Evolutionary conservation across 441 rosid genomes (phyloP).

Genomic region (Flueggea neowawraea): DNA sequence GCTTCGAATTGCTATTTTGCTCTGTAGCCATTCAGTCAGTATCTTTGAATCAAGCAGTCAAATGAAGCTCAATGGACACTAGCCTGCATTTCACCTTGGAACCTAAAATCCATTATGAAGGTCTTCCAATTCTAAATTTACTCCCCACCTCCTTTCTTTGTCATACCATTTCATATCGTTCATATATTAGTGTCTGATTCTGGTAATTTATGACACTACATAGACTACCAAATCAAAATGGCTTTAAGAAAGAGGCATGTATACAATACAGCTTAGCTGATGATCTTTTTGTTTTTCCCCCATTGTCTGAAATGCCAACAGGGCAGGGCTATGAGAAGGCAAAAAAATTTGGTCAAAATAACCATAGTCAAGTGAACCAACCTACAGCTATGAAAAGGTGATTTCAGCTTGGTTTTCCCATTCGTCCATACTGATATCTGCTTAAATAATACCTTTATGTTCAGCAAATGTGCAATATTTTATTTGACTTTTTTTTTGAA

Average conservation of each 20-base stretch:
- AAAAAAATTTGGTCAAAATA: conserved; percentile 23
- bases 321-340: conserved; percentile 39
- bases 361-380: conserved; percentile 25
- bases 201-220: too few species aligned
- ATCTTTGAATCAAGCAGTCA: neutral
- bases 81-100: neutral
- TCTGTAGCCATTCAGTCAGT: neutral
- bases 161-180: too few species aligned
- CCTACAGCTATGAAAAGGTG: conserved; percentile 56
- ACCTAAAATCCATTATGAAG: neutral
- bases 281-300: neutral
- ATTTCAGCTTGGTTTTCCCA: conserved; percentile 6
- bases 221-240: neutral
- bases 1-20: neutral
- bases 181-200: too few species aligned
- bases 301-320: conserved; percentile 14
- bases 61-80: neutral
- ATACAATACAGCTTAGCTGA: too few species aligned
- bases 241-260: neutral
- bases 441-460: neutral
- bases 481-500: neutral
- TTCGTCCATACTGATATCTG: neutral
- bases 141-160: neutral
- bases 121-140: neutral
- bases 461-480: neutral